Evolutionary conservation across 306 rosid genomes (phyloP).

Genomic region (Cucurbita argyrosperma): DNA sequence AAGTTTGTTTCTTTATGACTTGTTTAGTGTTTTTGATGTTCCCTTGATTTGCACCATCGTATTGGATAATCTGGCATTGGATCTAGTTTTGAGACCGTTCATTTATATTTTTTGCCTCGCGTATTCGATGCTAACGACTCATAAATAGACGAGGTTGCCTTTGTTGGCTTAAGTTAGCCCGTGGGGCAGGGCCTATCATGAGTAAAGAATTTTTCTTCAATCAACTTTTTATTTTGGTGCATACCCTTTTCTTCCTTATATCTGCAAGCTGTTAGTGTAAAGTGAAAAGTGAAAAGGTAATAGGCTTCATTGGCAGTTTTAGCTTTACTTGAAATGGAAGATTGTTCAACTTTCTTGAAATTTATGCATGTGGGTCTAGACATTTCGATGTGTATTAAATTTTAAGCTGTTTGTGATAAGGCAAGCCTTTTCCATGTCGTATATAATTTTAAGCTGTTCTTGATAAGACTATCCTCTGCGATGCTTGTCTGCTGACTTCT

Average conservation of each 20-base stretch:
- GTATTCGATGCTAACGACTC: neutral
- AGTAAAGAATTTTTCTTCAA: neutral
- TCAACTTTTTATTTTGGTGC: neutral
- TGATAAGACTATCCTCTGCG: neutral
- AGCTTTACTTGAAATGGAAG: neutral
- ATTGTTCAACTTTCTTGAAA: neutral
- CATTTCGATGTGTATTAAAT: neutral
- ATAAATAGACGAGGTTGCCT: neutral
- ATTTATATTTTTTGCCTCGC: neutral
- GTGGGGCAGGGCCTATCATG: neutral
- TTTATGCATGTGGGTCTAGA: neutral
- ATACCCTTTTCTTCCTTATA: neutral
- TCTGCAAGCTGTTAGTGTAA: neutral
- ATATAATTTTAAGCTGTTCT: neutral
- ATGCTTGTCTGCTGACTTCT: neutral
- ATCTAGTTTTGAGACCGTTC: neutral
- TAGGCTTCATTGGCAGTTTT: neutral
- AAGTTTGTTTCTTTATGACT: constrained; percentile 11
- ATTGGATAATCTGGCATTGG: neutral
- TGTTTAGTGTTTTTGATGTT: neutral
- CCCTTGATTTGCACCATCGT: neutral
- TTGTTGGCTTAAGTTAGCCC: neutral
- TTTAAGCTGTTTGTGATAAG: neutral
- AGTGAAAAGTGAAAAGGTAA: neutral
- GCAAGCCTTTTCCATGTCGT: neutral